phyloP scores from a whole-genome alignment of 345 rosid genomes.

The Leavenworthia alabamica region DNA sequence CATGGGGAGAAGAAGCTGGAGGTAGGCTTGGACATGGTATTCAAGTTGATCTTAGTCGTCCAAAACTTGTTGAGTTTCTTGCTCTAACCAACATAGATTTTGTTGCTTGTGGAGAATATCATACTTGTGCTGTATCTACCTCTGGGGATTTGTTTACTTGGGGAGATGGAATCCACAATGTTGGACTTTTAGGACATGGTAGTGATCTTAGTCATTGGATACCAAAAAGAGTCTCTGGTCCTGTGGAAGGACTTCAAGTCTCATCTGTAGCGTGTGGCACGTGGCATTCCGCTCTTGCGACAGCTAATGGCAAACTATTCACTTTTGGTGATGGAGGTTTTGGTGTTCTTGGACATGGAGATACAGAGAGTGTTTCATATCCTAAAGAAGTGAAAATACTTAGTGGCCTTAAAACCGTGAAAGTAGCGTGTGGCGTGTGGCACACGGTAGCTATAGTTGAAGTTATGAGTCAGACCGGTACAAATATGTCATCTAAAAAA shows the following conservation, averaged over 20 bases:
- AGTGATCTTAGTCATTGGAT: conserved; percentile 83
- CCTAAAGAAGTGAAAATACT: conserved; percentile 76
- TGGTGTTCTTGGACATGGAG: conserved; percentile 90
- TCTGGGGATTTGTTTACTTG: conserved; percentile 78
- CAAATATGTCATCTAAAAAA: conserved; percentile 49
- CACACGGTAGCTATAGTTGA: conserved; percentile 97
- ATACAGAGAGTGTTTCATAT: conserved; percentile 54
- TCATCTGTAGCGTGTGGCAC: conserved; percentile 80
- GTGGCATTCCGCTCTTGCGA: conserved; percentile 88
- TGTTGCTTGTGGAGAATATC: conserved; percentile 82
- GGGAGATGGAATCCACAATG: conserved; percentile 86
- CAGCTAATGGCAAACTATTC: conserved; percentile 79
- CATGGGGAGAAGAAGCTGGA: conserved; percentile 98
- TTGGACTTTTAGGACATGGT: conserved; percentile 87
- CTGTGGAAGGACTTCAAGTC: conserved; percentile 85
- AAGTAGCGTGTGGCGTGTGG: conserved; percentile 96
- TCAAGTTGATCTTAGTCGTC: conserved; percentile 57
- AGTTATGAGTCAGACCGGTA: conserved; percentile 54
- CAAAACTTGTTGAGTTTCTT: conserved; percentile 74
- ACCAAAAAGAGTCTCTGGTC: conserved; percentile 82
- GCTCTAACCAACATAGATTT: conserved; percentile 70
- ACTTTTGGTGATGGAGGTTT: conserved; percentile 94
- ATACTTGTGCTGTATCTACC: conserved; percentile 74
- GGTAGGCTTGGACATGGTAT: conserved; percentile 94
- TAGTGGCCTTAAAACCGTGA: conserved; percentile 62